Evolutionary conservation across 495 filamentous ascomycete genomes (phyloP).

Genomic region (Penicillium canariense): DNA sequence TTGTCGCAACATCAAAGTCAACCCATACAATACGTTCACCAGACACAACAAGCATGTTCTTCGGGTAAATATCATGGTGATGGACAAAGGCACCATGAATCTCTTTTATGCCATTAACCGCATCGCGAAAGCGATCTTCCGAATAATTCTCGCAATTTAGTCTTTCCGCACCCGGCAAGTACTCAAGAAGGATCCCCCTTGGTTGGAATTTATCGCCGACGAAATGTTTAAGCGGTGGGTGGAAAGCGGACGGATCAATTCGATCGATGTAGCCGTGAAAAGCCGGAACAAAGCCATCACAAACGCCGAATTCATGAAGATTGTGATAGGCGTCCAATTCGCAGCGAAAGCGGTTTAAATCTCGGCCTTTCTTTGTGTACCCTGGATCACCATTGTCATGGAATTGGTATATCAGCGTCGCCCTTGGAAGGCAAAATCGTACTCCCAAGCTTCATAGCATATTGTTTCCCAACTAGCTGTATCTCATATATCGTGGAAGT

Average conservation of each 20-base stretch:
- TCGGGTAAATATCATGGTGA: constrained; percentile 27
- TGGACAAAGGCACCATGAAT: constrained; percentile 16
- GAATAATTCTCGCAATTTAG: constrained; percentile 30
- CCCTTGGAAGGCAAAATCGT: not conserved
- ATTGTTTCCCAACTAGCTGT: not conserved
- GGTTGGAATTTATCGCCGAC: constrained; percentile 9
- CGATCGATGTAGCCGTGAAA: constrained; percentile 24
- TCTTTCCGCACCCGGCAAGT: constrained; percentile 17
- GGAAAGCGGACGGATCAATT: constrained; percentile 21
- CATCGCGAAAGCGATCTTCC: constrained; percentile 12
- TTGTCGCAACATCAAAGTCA: constrained; percentile 30
- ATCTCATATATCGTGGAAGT: constrained; percentile 3
- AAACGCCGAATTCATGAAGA: constrained; percentile 17
- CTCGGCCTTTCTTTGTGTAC: constrained; percentile 20
- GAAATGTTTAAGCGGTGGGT: constrained; percentile 18
- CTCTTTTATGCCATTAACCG: constrained; percentile 19
- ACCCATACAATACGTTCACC: constrained; percentile 22
- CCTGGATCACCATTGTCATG: constrained; percentile 13
- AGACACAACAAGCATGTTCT: constrained; percentile 21
- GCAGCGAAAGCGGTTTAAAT: constrained; percentile 26
- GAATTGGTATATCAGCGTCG: constrained; percentile 1
- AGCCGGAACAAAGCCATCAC: constrained; percentile 19
- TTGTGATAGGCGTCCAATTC: constrained; percentile 26
- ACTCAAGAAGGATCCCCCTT: constrained; percentile 23
- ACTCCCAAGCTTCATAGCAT: constrained; percentile 8